phyloP scores from a whole-genome alignment of 2,329 filamentous ascomycete species.

The Fusarium kyushuense region DNA sequence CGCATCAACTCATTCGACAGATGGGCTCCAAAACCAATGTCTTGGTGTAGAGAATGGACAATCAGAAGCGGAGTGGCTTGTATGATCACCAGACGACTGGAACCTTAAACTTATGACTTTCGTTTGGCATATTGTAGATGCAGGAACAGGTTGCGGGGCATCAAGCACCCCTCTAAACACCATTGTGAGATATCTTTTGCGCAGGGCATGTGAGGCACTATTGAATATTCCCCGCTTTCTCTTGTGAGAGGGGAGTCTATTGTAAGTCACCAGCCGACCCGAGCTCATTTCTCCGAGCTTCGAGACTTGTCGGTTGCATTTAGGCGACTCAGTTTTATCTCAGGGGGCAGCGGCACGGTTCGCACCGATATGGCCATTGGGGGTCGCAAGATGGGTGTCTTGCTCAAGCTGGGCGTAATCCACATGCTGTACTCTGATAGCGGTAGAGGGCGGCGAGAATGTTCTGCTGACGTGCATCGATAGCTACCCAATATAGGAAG shows the following conservation, averaged over 20 bases:
- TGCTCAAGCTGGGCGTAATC: slow-evolving; percentile 23
- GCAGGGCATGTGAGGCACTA: slow-evolving; percentile 1
- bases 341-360: slow-evolving; percentile 31
- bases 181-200: slow-evolving; percentile 13
- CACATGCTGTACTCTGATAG: slow-evolving; percentile 19
- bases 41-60: slow-evolving; percentile 17
- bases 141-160: slow-evolving; percentile 32
- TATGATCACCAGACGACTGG: slow-evolving; percentile 35
- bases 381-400: slow-evolving; percentile 5
- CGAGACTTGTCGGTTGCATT: slow-evolving; percentile 6
- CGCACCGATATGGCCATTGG: slow-evolving; percentile 15
- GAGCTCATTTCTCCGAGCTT: slow-evolving; percentile 16
- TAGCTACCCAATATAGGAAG: slow-evolving; percentile 16
- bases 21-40: neutral
- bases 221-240: slow-evolving; percentile 13
- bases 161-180: slow-evolving; percentile 23
- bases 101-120: slow-evolving; percentile 28
- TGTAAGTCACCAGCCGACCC: slow-evolving; percentile 4
- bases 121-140: slow-evolving; percentile 31
- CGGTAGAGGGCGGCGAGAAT: slow-evolving; percentile 36
- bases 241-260: neutral
- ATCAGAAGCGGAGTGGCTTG: slow-evolving; percentile 22
- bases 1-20: slow-evolving; percentile 13
- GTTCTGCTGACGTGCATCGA: slow-evolving; percentile 37
- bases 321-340: slow-evolving; percentile 12